These are phyloP conservation scores for Ogataea corticis DNA, from an alignment of 805 yeast genomes.

Conservation along the genomic window DNA sequence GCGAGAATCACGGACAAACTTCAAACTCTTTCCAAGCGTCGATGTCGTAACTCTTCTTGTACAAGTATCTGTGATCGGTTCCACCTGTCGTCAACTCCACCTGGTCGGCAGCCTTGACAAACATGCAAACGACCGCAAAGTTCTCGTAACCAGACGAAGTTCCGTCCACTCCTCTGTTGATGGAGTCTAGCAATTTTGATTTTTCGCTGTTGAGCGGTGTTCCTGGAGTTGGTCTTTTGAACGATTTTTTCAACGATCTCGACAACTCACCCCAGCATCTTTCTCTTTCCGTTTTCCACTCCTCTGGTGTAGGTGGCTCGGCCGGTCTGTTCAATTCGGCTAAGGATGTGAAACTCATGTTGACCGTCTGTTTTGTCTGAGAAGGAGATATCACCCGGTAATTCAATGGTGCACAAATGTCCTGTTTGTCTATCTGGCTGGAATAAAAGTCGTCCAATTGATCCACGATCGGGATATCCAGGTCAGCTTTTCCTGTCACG, in stretches of 20 bases:
- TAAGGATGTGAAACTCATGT: slow-evolving; percentile 14
- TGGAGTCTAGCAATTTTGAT: slow-evolving; percentile 61
- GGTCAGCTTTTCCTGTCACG: neutral
- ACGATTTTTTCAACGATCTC: slow-evolving; percentile 58
- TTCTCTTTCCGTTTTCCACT: slow-evolving; percentile 65
- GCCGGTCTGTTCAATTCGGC: slow-evolving; percentile 15
- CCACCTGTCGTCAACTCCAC: slow-evolving; percentile 54
- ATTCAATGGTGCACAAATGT: slow-evolving; percentile 17
- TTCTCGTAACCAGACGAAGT: slow-evolving; percentile 62
- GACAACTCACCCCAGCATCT: slow-evolving; percentile 67
- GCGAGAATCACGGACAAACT: slow-evolving; percentile 61
- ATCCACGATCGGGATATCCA: slow-evolving; percentile 18
- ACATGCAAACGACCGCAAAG: slow-evolving; percentile 67
- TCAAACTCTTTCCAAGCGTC: slow-evolving; percentile 77
- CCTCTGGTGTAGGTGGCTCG: slow-evolving; percentile 53
- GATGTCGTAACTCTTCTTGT: slow-evolving; percentile 47
- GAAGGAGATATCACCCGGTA: slow-evolving; percentile 26
- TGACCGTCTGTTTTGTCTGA: slow-evolving; percentile 11
- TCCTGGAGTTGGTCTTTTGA: slow-evolving; percentile 76
- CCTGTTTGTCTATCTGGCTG: slow-evolving; percentile 8
- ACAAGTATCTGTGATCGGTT: slow-evolving; percentile 51
- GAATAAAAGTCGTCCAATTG: slow-evolving; percentile 22
- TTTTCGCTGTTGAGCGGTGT: slow-evolving; percentile 54
- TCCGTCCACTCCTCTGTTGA: slow-evolving; percentile 83
- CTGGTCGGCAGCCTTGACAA: slow-evolving; percentile 70